Evolutionary conservation across 352 stramenopile species (phyloP), one percentile per base, ranked within the genome.

Genomic region (Phytopythium montanum): DNA sequence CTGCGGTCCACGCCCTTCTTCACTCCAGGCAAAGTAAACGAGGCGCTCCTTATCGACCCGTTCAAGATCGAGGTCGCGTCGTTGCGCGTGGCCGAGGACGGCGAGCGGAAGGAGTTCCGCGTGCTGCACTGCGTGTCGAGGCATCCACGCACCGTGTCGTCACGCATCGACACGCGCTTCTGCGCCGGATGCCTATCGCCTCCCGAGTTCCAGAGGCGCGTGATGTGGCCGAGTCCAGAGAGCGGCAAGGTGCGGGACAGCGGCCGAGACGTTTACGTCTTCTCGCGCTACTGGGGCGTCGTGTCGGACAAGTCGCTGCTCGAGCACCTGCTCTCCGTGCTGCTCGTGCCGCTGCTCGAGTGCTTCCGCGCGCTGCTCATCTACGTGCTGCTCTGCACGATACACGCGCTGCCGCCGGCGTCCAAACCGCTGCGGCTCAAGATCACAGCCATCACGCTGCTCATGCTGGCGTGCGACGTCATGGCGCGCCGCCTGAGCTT

Each of bases 271-370:
- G 73, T 92, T 18, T 92, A 94, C 61, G 74, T 93, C 9, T 92
- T 93, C 61, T 91, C 83, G 25, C 83, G 85, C 36, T 93, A 94
- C 54, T 90, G 85, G 81, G 78, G 84, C 46, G 83, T 94, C 18
- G 76, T 84, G 23, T 94, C 85, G 16, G 73, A 94, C 72, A 83
- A 85, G 57, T 87, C 85, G 46, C 62, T 88, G 26, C 45, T 87
- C 39, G 67, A 70, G 31, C 82, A 94, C 62, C 88, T 92, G 46
- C 53, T 89, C 13, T 79, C 76, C 23, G 46, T 92, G 5, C 41
- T 76, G 16, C 56, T 88, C 25, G 81, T 83, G 21, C 85, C 85
- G 13, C n/a, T 94, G 31, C 45, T 92, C 42, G 82, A 92, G 51
- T 74, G 64, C 23, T 55, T 89, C 6, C 78, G 82, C 18, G 79